Evolutionary conservation across 1,284 basidiomycete species (phyloP).

Genomic region (Puccinia triticina): DNA sequence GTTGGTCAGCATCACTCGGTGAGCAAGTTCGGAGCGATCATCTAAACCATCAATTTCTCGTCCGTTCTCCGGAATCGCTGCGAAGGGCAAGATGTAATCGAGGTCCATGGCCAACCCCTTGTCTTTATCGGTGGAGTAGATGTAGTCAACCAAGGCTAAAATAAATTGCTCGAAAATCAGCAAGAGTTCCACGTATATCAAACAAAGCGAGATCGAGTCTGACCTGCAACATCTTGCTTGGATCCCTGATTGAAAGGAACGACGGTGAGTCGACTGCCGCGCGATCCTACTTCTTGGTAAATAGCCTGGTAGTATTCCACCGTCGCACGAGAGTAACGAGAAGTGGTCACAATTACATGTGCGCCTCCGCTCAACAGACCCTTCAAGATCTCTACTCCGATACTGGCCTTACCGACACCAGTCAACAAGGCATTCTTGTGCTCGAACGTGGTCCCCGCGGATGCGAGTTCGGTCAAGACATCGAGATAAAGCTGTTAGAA

Average conservation of each 20-base stretch:
- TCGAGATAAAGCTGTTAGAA: constrained; percentile 69
- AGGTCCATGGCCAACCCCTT: constrained; percentile 80
- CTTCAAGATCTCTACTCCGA: constrained; percentile 95
- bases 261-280: constrained; percentile 91
- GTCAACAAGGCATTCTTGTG: constrained; percentile 98
- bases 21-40: constrained; percentile 95
- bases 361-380: constrained; percentile 94
- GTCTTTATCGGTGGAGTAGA: constrained; percentile 73
- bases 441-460: constrained; percentile 95
- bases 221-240: constrained; percentile 85
- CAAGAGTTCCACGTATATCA: neutral
- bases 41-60: constrained; percentile 95
- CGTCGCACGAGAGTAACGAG: constrained; percentile 85
- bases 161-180: neutral
- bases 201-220: constrained; percentile 7
- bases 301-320: constrained; percentile 99
- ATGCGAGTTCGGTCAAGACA: constrained; percentile 94
- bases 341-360: constrained; percentile 94
- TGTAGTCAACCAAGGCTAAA: constrained; percentile 87
- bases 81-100: constrained; percentile 97
- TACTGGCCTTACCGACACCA: constrained; percentile 95
- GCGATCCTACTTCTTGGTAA: constrained; percentile 91
- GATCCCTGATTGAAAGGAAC: constrained; percentile 99
- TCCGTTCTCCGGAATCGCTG: constrained; percentile 96
- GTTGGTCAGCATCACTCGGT: constrained; percentile 89